Percentiles rank a stretch among this genome's conserved stretches.
Evolutionary conservation across 148 eudicot species (phyloP).

Genomic region (Silene uniflora): DNA sequence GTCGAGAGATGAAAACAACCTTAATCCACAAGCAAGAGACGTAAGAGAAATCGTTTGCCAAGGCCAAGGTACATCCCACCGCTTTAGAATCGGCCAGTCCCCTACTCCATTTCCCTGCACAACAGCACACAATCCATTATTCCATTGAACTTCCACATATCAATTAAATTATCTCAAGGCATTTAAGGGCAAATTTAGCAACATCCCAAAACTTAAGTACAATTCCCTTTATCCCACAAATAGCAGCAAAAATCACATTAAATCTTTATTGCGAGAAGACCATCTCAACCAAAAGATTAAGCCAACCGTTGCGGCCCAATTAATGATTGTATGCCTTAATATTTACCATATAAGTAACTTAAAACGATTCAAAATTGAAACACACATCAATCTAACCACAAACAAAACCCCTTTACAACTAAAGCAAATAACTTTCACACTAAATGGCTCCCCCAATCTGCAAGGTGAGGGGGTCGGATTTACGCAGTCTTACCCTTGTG

Average conservation of each 20-base stretch:
- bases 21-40: conserved; percentile 91
- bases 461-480: too few species aligned
- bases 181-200: neutral
- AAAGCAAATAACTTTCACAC: neutral
- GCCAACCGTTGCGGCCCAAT: neutral
- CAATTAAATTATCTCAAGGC: neutral
- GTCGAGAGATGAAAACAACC: conserved; percentile 34
- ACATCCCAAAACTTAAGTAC: neutral
- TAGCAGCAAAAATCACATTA: too few species aligned
- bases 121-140: neutral
- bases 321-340: too few species aligned
- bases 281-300: neutral
- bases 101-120: conserved; percentile 20
- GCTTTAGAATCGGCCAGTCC: conserved; percentile 63
- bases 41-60: conserved; percentile 92
- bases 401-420: neutral
- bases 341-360: too few species aligned
- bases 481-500: too few species aligned
- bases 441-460: too few species aligned
- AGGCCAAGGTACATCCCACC: conserved; percentile 98
- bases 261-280: neutral
- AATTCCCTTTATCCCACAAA: neutral
- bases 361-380: too few species aligned
- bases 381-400: neutral
- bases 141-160: neutral